Conservation (phyloP, 2,329 filamentous ascomycete genomes). For the Lomentospora prolificans region DNA sequence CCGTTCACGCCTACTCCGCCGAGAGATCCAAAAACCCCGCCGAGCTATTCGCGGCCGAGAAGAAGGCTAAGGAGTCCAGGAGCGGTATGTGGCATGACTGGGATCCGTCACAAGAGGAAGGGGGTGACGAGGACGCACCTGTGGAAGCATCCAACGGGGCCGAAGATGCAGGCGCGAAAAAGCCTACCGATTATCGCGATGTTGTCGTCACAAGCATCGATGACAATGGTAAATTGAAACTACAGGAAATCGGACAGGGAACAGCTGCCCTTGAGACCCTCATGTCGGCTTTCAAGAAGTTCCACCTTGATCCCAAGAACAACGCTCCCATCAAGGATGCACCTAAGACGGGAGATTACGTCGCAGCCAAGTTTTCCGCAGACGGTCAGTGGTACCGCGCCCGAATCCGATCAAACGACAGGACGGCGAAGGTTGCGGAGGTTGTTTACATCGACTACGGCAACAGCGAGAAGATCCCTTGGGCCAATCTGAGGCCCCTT, state of each 20-base stretch:
- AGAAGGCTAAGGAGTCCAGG: slow-evolving; percentile 76
- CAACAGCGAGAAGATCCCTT: slow-evolving; percentile 82
- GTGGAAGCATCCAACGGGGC: slow-evolving; percentile 41
- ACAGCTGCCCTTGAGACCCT: slow-evolving; percentile 76
- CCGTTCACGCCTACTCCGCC: slow-evolving; percentile 88
- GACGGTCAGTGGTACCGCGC: slow-evolving; percentile 95
- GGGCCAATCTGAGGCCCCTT: slow-evolving; percentile 74
- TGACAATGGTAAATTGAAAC: slow-evolving; percentile 69
- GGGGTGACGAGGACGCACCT: slow-evolving; percentile 40
- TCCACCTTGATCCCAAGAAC: slow-evolving; percentile 80
- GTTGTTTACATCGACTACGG: slow-evolving; percentile 94
- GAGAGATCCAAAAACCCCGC: slow-evolving; percentile 86
- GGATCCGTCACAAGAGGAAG: slow-evolving; percentile 78
- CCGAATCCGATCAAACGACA: slow-evolving; percentile 83
- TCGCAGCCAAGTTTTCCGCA: slow-evolving; percentile 81
- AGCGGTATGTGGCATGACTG: slow-evolving; percentile 92
- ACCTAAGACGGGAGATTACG: slow-evolving; percentile 84
- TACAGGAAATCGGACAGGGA: slow-evolving; percentile 82
- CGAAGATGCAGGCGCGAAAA: slow-evolving; percentile 47
- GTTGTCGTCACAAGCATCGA: slow-evolving; percentile 89
- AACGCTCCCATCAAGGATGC: slow-evolving; percentile 60
- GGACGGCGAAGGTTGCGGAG: slow-evolving; percentile 77
- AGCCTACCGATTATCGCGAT: slow-evolving; percentile 76
- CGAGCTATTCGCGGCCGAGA: slow-evolving; percentile 80
- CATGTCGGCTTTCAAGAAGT: slow-evolving; percentile 84